These are phyloP conservation scores for Quambalaria eucalypti DNA, from an alignment of 1,284 basidiomycete genomes.

Conservation along the genomic window DNA sequence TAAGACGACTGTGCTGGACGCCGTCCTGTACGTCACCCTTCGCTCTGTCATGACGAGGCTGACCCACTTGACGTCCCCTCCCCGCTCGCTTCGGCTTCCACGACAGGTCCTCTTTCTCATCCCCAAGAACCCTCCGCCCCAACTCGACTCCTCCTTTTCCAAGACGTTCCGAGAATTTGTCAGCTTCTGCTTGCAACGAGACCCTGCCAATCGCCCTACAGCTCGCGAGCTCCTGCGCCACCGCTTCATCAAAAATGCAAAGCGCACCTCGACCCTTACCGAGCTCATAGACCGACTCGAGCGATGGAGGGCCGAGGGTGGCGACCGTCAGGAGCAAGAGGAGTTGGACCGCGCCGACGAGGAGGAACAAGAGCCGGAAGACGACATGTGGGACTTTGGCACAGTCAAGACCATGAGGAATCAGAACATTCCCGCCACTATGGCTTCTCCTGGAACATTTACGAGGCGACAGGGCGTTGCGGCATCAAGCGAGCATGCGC, in stretches of 20 bases:
- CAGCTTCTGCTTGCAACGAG: conserved; percentile 79
- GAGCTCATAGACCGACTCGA: conserved; percentile 91
- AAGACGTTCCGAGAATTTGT: conserved; percentile 91
- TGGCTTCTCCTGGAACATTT: conserved; percentile 10
- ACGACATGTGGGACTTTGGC: conserved; percentile 40
- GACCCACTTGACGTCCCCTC: not conserved
- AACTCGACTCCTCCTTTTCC: conserved; percentile 76
- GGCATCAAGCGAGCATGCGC: conserved; percentile 6
- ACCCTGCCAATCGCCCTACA: conserved; percentile 81
- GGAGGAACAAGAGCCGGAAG: conserved; percentile 23
- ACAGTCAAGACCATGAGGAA: conserved; percentile 22
- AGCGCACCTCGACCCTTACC: conserved; percentile 84
- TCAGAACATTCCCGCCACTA: not conserved
- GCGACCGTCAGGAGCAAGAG: conserved; percentile 30
- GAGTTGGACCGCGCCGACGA: conserved; percentile 29
- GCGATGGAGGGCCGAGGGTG: conserved; percentile 71
- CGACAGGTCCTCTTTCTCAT: conserved; percentile 80
- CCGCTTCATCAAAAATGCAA: conserved; percentile 86
- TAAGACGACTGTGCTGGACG: too few relatives aligned
- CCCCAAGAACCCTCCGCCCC: conserved; percentile 90
- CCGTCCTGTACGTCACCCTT: too few relatives aligned
- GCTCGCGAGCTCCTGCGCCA: conserved; percentile 92
- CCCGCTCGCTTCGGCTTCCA: not conserved
- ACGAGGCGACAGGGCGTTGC: not conserved
- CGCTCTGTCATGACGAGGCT: not conserved